A percentile compares a stretch with the other conserved stretches of the same genome.
phyloP scores from a whole-genome alignment of 306 rosid species.

The Fragaria ananassa region DNA sequence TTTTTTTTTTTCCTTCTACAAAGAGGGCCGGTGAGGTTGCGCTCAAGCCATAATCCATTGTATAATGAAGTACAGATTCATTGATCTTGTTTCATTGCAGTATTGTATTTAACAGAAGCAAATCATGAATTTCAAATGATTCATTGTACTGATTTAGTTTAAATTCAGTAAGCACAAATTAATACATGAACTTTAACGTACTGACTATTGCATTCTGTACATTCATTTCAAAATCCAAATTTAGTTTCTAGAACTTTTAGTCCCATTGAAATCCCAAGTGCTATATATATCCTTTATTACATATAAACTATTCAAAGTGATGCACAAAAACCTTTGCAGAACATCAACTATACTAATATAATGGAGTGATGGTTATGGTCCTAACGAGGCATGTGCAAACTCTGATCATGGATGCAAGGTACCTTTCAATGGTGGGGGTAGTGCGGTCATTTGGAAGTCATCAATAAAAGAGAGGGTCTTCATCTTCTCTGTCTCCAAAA shows the following conservation, averaged over 20 bases:
- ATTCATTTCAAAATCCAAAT: neutral
- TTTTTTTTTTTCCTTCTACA: no score
- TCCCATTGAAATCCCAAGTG: neutral
- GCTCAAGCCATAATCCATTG: no score
- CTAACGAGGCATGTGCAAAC: neutral
- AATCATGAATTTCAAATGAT: neutral
- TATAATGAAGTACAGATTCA: neutral
- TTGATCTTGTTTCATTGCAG: neutral
- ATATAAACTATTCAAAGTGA: neutral
- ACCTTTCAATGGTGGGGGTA: constrained; percentile 7
- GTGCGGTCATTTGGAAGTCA: neutral
- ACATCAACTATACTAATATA: neutral
- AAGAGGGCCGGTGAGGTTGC: no score
- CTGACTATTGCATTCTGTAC: neutral
- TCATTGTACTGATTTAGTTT: neutral
- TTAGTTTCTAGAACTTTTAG: no score
- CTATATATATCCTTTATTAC: neutral
- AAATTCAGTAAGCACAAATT: neutral
- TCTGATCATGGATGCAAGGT: neutral
- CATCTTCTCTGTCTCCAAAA: constrained; percentile 26
- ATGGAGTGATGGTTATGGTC: neutral
- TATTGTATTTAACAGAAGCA: neutral
- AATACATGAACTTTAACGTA: neutral
- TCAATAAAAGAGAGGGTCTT: neutral
- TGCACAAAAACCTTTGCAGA: neutral